These are phyloP conservation scores for Tuber umbilicatum DNA, from an alignment of 495 filamentous ascomycete species.

Conservation along the genomic window DNA sequence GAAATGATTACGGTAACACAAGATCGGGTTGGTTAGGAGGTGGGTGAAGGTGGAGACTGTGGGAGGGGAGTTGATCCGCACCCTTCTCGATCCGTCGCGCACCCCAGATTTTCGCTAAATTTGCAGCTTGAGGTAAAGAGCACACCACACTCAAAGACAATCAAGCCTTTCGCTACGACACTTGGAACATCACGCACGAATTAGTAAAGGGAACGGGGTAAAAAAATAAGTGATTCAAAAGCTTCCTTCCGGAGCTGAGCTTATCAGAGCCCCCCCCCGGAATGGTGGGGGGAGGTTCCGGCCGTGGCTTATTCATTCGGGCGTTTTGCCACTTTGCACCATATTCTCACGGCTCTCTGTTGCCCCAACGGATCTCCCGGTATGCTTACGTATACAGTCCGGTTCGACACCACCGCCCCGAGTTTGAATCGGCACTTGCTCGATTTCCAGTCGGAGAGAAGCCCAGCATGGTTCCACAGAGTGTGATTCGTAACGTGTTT, in stretches of 20 bases:
- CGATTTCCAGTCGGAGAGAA: not conserved
- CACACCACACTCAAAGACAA: not conserved
- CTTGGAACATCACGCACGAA: not conserved
- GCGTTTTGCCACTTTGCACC: not conserved
- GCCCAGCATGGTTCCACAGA: not conserved
- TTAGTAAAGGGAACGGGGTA: not conserved
- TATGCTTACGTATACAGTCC: not conserved
- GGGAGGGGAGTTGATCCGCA: not conserved
- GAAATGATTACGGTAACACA: not conserved
- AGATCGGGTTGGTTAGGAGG: constrained; percentile 2
- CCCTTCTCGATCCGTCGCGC: constrained; percentile 9
- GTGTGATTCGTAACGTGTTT: not conserved
- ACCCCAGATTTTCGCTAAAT: constrained; percentile 40
- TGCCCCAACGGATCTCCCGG: not conserved
- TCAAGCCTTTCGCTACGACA: not conserved
- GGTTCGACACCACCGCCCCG: not conserved
- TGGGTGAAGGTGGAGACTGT: not conserved
- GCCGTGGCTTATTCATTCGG: not conserved
- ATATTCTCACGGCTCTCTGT: not conserved
- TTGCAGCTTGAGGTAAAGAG: constrained; percentile 37
- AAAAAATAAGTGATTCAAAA: not conserved
- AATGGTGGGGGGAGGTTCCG: not conserved
- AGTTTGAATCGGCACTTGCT: not conserved
- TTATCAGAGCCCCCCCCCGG: not conserved
- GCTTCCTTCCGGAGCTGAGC: not conserved